These are phyloP conservation scores for Fusarium verrucosum DNA, from an alignment of 2,329 filamentous ascomycete genomes.

Conservation along the genomic window DNA sequence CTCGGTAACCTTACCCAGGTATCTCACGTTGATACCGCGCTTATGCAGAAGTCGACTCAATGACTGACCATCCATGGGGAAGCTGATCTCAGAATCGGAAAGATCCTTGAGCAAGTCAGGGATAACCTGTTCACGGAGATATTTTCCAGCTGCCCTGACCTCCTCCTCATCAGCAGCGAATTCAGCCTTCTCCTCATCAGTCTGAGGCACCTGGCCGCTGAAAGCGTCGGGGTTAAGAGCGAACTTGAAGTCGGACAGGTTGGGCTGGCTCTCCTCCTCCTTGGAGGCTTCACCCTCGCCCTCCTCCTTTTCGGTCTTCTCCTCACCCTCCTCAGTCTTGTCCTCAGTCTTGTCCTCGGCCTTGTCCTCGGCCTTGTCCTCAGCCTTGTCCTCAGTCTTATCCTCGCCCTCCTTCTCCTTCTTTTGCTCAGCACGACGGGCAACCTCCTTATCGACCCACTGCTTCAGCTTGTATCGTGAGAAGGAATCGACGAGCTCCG, in stretches of 20 bases:
- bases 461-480: slow-evolving; percentile 87
- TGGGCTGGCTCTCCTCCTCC: slow-evolving; percentile 68
- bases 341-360: slow-evolving; percentile 43
- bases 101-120: slow-evolving; percentile 88
- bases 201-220: slow-evolving; percentile 90
- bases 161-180: slow-evolving; percentile 86
- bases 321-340: slow-evolving; percentile 47
- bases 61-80: slow-evolving; percentile 98
- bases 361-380: slow-evolving; percentile 37
- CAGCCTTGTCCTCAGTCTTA: slow-evolving; percentile 40
- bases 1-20: slow-evolving; percentile 84
- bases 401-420: slow-evolving; percentile 36
- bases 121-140: slow-evolving; percentile 79
- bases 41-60: slow-evolving; percentile 90
- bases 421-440: slow-evolving; percentile 61
- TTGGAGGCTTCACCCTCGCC: slow-evolving; percentile 43
- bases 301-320: slow-evolving; percentile 42
- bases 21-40: slow-evolving; percentile 95
- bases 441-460: slow-evolving; percentile 83
- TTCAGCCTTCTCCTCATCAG: slow-evolving; percentile 86
- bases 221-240: slow-evolving; percentile 94
- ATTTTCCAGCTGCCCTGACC: slow-evolving; percentile 83
- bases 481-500: slow-evolving; percentile 88
- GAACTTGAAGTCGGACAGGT: slow-evolving; percentile 87
- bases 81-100: slow-evolving; percentile 90